Percentiles rank a stretch among this genome's conserved stretches.
Conservation (phyloP, 305 asterid genomes). For the Fraxinus sp. region DNA sequence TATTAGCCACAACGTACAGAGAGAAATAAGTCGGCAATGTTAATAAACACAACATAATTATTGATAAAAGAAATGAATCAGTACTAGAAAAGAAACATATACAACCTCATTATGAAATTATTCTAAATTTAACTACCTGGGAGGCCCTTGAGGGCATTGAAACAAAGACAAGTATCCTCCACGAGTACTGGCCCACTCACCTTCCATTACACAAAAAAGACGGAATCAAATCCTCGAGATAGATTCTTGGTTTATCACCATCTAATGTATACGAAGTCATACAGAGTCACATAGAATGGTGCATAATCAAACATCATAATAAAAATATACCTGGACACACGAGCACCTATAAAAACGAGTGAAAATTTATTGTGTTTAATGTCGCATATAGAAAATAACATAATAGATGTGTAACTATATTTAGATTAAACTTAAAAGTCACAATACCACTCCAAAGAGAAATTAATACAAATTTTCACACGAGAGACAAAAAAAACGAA, state of each 20-base stretch:
- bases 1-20: slow-evolving; percentile 20
- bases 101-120: background rate
- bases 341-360: background rate
- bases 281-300: background rate
- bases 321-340: background rate
- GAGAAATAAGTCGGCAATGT: background rate
- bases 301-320: background rate
- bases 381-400: background rate
- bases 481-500: background rate
- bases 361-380: background rate
- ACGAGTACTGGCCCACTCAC: slow-evolving; percentile 96
- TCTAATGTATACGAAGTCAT: background rate
- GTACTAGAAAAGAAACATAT: background rate
- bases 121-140: slow-evolving; percentile 56
- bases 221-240: slow-evolving; percentile 3
- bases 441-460: background rate
- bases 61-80: background rate
- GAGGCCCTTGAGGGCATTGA: slow-evolving; percentile 88
- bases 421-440: background rate
- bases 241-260: background rate
- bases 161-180: slow-evolving; percentile 98
- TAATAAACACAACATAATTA: background rate
- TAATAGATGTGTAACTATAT: background rate
- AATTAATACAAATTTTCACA: background rate
- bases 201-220: slow-evolving; percentile 37